phyloP scores from a whole-genome alignment of 805 yeast species.

The Wickerhamomyces alni region DNA sequence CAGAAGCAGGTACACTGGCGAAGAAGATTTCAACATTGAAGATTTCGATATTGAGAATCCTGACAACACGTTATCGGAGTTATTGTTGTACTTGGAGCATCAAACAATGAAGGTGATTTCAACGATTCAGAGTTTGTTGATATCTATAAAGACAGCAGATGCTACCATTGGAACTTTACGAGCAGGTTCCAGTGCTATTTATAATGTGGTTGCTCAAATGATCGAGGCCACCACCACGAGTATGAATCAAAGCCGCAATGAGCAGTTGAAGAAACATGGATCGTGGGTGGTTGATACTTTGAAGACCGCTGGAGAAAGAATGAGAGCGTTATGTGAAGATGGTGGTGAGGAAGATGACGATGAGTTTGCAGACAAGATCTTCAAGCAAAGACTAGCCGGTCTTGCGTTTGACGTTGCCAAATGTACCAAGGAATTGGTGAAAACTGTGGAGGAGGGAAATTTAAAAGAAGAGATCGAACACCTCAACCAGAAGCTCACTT shows the following conservation, averaged over 20 bases:
- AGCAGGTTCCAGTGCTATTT: slow-evolving; percentile 68
- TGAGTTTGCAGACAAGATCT: slow-evolving; percentile 79
- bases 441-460: slow-evolving; percentile 93
- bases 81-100: slow-evolving; percentile 81
- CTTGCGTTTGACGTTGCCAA: slow-evolving; percentile 95
- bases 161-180: slow-evolving; percentile 72
- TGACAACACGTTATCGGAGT: slow-evolving; percentile 80
- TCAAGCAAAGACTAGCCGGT: slow-evolving; percentile 92
- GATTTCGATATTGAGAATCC: slow-evolving; percentile 80
- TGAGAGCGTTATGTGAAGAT: slow-evolving; percentile 60
- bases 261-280: slow-evolving; percentile 83
- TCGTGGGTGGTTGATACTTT: slow-evolving; percentile 84
- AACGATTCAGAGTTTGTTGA: slow-evolving; percentile 77
- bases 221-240: slow-evolving; percentile 81
- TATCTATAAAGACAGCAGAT: slow-evolving; percentile 70
- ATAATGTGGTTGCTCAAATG: slow-evolving; percentile 77
- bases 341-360: slow-evolving; percentile 35
- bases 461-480: slow-evolving; percentile 80
- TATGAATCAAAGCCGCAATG: slow-evolving; percentile 84
- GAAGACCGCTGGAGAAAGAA: slow-evolving; percentile 78
- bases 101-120: slow-evolving; percentile 90
- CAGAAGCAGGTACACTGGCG: neutral
- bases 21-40: slow-evolving; percentile 54
- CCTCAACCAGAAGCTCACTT: slow-evolving; percentile 62
- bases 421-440: slow-evolving; percentile 91